Evolutionary conservation across 1,139 yeast genomes (phyloP), one percentile per base, ranked within the genome.

Genomic region (Lodderomyces orthopsilosis): DNA sequence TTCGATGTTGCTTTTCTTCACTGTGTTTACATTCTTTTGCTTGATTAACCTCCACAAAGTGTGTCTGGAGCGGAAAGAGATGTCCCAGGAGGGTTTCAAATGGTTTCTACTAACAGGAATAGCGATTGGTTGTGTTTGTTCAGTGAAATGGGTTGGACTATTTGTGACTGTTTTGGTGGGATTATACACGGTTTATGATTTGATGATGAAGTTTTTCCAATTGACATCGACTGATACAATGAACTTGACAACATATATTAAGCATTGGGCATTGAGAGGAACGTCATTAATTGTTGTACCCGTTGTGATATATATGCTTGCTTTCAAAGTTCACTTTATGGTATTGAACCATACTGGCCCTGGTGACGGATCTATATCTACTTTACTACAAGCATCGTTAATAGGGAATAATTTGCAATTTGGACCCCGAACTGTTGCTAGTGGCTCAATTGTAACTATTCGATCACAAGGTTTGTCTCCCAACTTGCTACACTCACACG

Each of bases 141-240:
- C 95, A 41, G 95, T 91, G 35, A 93, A 93, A 66, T 89, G 96
- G 97, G 98, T 93, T 17, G 98, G 98, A 4, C 65, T 91, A 40
- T 90, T 93, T 58, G 81, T 86, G 37, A 94, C 96, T 8, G 76
- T 79, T 0, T 67, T 91, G 19, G 86, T 91, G 43, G 99, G 99
- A 1, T 51, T 87, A n/a, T 93, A 90, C 67, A 85, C 90, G 3
- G 63, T 86, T 10, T 75, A 77, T 46, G 98, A 93, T 54, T 72
- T 93, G 45, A 74, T 83, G 68, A 70, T 83, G 53, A 81, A 83
- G 56, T 75, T 74, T 46, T 79, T 84, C 58, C 83, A 83, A 58
- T 47, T 53, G 4, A 19, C 28, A 2, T 53, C 65, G 15, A 52
- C 55, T 51, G 60, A 43, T 53, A 74, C 37, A 49, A 68, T 65